Conservation (phyloP, 306 rosid genomes). For the Bauhinia variegata region DNA sequence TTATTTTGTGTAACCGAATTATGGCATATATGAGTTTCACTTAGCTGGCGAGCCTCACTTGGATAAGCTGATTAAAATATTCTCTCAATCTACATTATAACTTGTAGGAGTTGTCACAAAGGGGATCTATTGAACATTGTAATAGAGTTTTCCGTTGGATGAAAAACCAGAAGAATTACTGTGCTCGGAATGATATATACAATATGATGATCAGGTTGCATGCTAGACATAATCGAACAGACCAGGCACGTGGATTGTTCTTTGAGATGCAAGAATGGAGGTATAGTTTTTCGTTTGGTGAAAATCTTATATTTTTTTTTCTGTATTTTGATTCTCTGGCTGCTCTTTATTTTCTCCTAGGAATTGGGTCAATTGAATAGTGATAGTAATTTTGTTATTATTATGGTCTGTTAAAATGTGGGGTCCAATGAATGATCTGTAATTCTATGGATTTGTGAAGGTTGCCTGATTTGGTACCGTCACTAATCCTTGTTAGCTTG, state of each 20-base stretch:
- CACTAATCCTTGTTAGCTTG: neutral
- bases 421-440: neutral
- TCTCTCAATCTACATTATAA: slow-evolving; percentile 1
- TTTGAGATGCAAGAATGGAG: slow-evolving; percentile 96
- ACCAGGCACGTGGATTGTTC: slow-evolving; percentile 95
- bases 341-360: neutral
- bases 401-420: neutral
- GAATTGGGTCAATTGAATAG: neutral
- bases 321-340: neutral
- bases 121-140: slow-evolving; percentile 80
- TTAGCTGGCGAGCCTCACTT: neutral
- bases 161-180: slow-evolving; percentile 74
- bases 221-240: slow-evolving; percentile 74
- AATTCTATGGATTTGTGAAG: neutral
- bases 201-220: slow-evolving; percentile 88
- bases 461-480: slow-evolving; percentile 10
- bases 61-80: neutral
- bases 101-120: slow-evolving; percentile 68
- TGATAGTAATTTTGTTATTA: neutral
- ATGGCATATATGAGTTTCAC: neutral
- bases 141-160: slow-evolving; percentile 74
- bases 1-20: too few species aligned
- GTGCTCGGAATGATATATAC: slow-evolving; percentile 87
- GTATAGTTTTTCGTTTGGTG: slow-evolving; percentile 34
- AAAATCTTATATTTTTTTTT: neutral